Conservation (phyloP, 2,329 filamentous ascomycete species). For the Diaporthe eres region DNA sequence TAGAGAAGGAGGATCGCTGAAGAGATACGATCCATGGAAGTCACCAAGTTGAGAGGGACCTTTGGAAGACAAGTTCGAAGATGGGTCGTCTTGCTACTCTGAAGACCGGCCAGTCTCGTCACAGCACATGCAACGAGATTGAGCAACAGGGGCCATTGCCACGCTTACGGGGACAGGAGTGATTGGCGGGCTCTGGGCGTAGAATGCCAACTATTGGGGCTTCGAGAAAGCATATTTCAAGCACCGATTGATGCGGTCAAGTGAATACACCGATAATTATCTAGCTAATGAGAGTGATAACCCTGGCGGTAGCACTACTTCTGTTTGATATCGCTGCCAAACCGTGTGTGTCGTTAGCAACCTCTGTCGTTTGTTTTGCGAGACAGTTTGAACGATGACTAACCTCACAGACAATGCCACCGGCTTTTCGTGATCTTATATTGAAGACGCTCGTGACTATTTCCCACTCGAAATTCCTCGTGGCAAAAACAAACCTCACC, state of each 20-base stretch:
- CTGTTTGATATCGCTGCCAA: accelerated
- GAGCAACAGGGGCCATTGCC: background rate
- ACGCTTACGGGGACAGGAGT: background rate
- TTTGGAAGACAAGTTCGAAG: background rate
- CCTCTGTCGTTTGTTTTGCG: background rate
- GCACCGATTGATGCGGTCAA: background rate
- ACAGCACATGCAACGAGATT: background rate
- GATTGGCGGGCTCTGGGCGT: too few species aligned
- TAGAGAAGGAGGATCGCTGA: background rate
- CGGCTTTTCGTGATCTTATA: background rate
- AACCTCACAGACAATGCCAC: background rate
- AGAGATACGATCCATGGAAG: background rate
- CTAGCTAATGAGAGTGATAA: background rate
- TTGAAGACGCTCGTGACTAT: too few species aligned
- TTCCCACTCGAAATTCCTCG: background rate
- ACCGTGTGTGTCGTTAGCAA: background rate
- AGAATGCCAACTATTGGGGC: background rate
- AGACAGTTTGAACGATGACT: background rate
- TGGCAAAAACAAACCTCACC: background rate
- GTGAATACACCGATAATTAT: background rate
- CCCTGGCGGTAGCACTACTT: background rate
- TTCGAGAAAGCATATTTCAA: background rate
- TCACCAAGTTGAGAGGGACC: background rate
- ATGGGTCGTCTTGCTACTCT: background rate
- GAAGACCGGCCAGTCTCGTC: background rate